Percentiles rank a stretch among this genome's conserved stretches.
Conservation (phyloP, 768 basidiomycete species). For the Suillus subaureus region DNA sequence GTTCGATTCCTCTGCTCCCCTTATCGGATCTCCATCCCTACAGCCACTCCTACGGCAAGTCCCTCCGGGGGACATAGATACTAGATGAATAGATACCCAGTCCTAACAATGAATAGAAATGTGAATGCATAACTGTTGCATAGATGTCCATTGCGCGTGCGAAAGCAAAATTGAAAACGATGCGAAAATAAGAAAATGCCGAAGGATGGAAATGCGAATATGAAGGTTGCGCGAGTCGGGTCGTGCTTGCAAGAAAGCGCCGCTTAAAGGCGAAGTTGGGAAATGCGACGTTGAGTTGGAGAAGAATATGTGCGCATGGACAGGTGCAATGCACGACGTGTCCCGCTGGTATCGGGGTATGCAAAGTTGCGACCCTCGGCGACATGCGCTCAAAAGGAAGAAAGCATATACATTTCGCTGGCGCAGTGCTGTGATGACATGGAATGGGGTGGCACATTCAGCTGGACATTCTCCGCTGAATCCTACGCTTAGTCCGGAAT, state of each 20-base stretch:
- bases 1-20: conserved; percentile 10
- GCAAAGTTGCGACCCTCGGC: conserved; percentile 25
- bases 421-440: conserved; percentile 17
- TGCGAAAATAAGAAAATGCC: conserved; percentile 32
- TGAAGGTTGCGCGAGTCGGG: conserved; percentile 11
- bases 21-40: conserved; percentile 8
- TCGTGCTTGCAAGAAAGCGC: conserved; percentile 12
- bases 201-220: conserved; percentile 21
- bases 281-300: conserved; percentile 13
- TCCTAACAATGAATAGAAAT: conserved; percentile 23
- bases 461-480: conserved; percentile 31
- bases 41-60: conserved; percentile 5
- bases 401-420: conserved; percentile 27
- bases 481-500: conserved; percentile 51
- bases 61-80: conserved; percentile 31
- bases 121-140: conserved; percentile 21
- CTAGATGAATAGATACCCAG: conserved; percentile 33
- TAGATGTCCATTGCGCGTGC: conserved; percentile 28
- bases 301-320: conserved; percentile 8
- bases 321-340: conserved; percentile 19
- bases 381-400: conserved; percentile 26
- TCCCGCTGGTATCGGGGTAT: conserved; percentile 20
- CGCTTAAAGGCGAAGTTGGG: conserved; percentile 23
- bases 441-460: conserved; percentile 15
- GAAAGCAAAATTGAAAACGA: conserved; percentile 18